Conservation (phyloP, 2,329 filamentous ascomycete species). For the Fusarium continuum region DNA sequence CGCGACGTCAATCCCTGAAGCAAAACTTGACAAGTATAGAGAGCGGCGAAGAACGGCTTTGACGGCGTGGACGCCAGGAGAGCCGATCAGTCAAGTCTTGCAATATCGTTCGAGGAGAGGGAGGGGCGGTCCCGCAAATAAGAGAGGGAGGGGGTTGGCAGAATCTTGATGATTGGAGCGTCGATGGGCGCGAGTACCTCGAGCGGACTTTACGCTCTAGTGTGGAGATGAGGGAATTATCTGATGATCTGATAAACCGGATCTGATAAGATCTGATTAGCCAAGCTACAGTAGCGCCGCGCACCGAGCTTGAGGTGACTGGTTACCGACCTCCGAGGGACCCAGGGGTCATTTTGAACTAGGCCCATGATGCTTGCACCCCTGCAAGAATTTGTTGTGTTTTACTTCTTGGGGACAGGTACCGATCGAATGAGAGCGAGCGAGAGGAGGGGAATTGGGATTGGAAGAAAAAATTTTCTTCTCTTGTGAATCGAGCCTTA, state of each 20-base stretch:
- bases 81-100: constrained; percentile 28
- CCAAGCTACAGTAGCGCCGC: constrained; percentile 33
- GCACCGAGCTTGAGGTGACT: constrained; percentile 34
- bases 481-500: neutral
- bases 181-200: constrained; percentile 11
- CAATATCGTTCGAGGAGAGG: constrained; percentile 23
- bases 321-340: constrained; percentile 31
- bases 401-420: constrained; percentile 21
- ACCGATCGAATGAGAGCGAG: constrained; percentile 24
- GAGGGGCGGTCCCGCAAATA: constrained; percentile 24
- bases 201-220: constrained; percentile 18
- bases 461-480: constrained; percentile 19
- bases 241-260: constrained; percentile 66
- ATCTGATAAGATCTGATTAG: constrained; percentile 53
- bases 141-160: constrained; percentile 1
- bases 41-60: constrained; percentile 16
- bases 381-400: constrained; percentile 13
- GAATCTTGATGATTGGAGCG: constrained; percentile 26
- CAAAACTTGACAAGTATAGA: constrained; percentile 19
- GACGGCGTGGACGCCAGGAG: constrained; percentile 26
- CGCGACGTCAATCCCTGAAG: constrained; percentile 12
- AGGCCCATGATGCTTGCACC: constrained; percentile 10
- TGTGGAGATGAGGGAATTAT: constrained; percentile 57
- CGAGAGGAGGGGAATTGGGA: constrained; percentile 7
- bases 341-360: constrained; percentile 23